Evolutionary conservation across 495 filamentous ascomycete genomes (phyloP), one percentile per base, ranked within the genome.

Genomic region (Penicillium cataractarum): DNA sequence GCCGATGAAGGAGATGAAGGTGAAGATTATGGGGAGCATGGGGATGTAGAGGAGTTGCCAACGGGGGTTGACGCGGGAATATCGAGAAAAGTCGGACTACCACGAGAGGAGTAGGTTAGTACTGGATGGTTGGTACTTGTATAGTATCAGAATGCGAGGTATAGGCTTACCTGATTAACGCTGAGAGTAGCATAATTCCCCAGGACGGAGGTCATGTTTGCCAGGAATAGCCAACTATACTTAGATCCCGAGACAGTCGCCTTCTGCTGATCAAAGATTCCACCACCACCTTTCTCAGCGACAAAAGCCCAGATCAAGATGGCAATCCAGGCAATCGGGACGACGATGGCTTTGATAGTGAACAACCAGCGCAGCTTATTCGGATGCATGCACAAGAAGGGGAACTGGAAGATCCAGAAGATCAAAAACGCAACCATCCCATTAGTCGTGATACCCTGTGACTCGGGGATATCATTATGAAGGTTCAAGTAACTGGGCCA

Each of bases 351-450:
- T 57, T 83, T 83, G 40, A 73, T 71, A 9, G 77, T 63, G 57
- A 83, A 82, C 54, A 83, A 58, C 71, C 76, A 82, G 21, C 80
- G 78, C 6, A 80, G 67, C 19, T 69, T 73, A 53, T 81, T 78
- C 31, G 80, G 79, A 55, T 79, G 73, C 46, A 83, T 70, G 55
- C 75, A 82, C 2, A 83, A 70, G 54, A 82, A 82, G 1, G 80
- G 80, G 37, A 83, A 61, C 61, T 82, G 78, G 12, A 77, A 29
- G 19, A 81, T 33, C 68, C 71, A 83, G 58, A 80, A 92, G 10
- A 92, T 65, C 54, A 90, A 77, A 62, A 86, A 90, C 8, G 78
- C 82, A 55, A 89, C 71, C 83, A 92, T 87, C 12, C 83, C 83
- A 61, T 85, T 81, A 1, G 85, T 88, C 15, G 83, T 85, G 70